Evolutionary conservation across 1,284 basidiomycete genomes (phyloP), one percentile per base, ranked within the genome.

Genomic region (Fomes fomentarius): DNA sequence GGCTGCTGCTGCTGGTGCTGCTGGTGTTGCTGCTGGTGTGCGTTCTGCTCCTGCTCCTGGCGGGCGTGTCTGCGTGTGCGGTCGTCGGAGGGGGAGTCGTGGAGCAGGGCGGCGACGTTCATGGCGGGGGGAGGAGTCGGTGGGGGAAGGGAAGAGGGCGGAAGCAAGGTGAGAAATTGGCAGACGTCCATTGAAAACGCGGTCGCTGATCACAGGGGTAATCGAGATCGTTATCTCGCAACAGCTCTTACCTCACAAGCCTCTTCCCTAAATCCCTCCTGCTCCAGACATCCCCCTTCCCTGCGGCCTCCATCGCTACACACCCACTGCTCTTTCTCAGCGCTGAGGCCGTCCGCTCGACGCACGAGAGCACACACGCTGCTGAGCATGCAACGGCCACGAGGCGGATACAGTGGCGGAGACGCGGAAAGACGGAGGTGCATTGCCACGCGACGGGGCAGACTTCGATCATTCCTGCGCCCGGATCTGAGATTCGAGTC

Each of bases 21-120:
- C 31, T 58, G 57, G 17, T 60, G 63, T 12, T 52, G 63, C 14
- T 53, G 61, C 24, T 62, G 61, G 7, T 58, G 52, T 12, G 48
- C 57, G 5, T 58, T 51, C 4, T 56, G 50, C 15, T 64, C 61
- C 10, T 55, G 60, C 28, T 69, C 64, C 8, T 58, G 60, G 39
- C 64, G 64, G 31, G 63, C 64, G 26, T 65, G 68, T 17, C 71
- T 62, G 19, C 61, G 61, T 12, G 65, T 48, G 51, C 61, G 68
- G 61, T 72, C 69, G 57, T 78, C 84, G 0, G 85, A 86, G 39
- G 87, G 87, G 0, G 86, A 83, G 69, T 86, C 85, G 64, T 87
- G 84, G 30, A 90, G 74, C 52, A 90, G 80, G 61, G 77, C 81
- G 38, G 83, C 83, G 62, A 90, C 84, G 72, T 90, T 87, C 88